These are phyloP conservation scores for Hymenotorrendiella dingleyae DNA, from an alignment of 2,329 filamentous ascomycete genomes.

Conservation along the genomic window DNA sequence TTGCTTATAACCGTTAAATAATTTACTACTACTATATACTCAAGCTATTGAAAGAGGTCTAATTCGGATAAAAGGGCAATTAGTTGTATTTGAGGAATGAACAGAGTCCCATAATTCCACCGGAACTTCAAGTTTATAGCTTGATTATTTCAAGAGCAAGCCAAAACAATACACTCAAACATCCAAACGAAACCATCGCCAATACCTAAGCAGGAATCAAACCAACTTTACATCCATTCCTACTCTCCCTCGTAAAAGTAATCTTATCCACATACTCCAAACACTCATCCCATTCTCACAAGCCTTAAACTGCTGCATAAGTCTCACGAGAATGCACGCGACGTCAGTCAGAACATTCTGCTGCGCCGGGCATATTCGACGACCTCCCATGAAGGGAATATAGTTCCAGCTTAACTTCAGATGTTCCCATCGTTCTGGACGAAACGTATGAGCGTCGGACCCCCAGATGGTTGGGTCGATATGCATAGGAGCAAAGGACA, in stretches of 20 bases:
- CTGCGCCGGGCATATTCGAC: slow-evolving; percentile 4
- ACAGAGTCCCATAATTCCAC: no score
- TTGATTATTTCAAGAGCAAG: no score
- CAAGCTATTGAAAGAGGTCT: no score
- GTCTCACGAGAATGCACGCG: slow-evolving; percentile 2
- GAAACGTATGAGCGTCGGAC: not conserved
- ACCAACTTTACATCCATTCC: slow-evolving; percentile 2
- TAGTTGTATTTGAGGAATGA: no score
- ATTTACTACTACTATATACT: no score
- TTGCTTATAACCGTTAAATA: no score
- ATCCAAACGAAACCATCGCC: no score
- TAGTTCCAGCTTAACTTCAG: slow-evolving; percentile 7
- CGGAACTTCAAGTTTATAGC: no score
- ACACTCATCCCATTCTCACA: slow-evolving; percentile 1
- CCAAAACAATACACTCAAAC: no score
- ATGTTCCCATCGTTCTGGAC: slow-evolving; percentile 1
- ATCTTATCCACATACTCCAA: slow-evolving; percentile 5
- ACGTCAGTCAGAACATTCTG: slow-evolving; percentile 3
- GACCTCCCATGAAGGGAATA: slow-evolving; percentile 5
- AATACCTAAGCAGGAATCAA: no score
- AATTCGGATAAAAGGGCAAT: no score
- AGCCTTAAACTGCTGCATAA: not conserved
- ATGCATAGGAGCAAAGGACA: slow-evolving; percentile 1
- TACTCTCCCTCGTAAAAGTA: slow-evolving; percentile 5
- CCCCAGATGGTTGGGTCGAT: slow-evolving; percentile 5